A percentile compares a stretch with the other conserved stretches of the same genome.
phyloP scores from a whole-genome alignment of 2,329 filamentous ascomycete genomes.

The Leptosphaerulina australis region DNA sequence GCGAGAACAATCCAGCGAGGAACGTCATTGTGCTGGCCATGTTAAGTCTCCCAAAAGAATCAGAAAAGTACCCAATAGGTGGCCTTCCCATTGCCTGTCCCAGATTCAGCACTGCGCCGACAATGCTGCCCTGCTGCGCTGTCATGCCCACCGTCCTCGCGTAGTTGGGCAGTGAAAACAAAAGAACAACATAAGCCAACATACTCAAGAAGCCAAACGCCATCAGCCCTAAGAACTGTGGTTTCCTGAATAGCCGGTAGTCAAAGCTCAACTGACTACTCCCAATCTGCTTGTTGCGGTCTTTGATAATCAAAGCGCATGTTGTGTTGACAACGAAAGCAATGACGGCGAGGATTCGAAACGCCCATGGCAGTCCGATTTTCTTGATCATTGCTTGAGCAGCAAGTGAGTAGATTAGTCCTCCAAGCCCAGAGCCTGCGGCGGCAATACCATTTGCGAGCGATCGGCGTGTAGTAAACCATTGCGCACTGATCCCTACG shows the following conservation, averaged over 20 bases:
- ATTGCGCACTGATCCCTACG: slow-evolving; percentile 72
- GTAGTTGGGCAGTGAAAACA: slow-evolving; percentile 78
- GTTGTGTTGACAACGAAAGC: slow-evolving; percentile 67
- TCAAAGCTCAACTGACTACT: slow-evolving; percentile 60
- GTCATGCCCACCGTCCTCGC: slow-evolving; percentile 70
- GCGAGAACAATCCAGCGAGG: slow-evolving; percentile 66
- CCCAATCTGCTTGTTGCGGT: slow-evolving; percentile 74
- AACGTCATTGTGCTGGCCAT: slow-evolving; percentile 71
- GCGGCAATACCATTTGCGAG: slow-evolving; percentile 72
- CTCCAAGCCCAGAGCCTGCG: slow-evolving; percentile 76
- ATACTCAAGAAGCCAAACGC: slow-evolving; percentile 74
- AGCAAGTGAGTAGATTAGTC: slow-evolving; percentile 70
- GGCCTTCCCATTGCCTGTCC: slow-evolving; percentile 71
- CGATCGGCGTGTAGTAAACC: slow-evolving; percentile 72
- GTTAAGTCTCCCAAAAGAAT: slow-evolving; percentile 73
- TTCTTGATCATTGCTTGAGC: slow-evolving; percentile 70
- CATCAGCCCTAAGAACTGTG: slow-evolving; percentile 69
- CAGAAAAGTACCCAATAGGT: slow-evolving; percentile 73
- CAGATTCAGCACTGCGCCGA: slow-evolving; percentile 75
- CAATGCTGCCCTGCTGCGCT: slow-evolving; percentile 69
- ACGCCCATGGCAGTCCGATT: slow-evolving; percentile 70
- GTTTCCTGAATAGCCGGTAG: slow-evolving; percentile 63
- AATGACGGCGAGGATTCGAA: slow-evolving; percentile 68
- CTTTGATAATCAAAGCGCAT: slow-evolving; percentile 68
- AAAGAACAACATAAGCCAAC: slow-evolving; percentile 75